Conservation (phyloP, 2,329 filamentous ascomycete species). For the Bipolaris cookei region DNA sequence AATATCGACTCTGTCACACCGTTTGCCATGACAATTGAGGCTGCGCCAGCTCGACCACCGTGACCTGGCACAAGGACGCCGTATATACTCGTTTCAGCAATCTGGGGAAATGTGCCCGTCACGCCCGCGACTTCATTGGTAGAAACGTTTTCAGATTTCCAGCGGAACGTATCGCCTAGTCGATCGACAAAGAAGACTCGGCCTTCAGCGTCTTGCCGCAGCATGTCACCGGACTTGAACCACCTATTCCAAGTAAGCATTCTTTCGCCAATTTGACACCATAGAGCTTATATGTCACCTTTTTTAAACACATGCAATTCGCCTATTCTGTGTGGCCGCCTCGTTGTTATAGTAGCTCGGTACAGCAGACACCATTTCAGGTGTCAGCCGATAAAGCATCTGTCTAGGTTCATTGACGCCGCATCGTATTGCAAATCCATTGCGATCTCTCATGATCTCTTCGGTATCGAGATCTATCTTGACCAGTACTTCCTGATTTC, state of each 20-base stretch:
- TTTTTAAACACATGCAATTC: conserved; percentile 46
- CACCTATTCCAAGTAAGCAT: conserved; percentile 29
- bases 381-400: conserved; percentile 42
- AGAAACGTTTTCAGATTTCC: conserved; percentile 56
- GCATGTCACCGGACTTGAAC: conserved; percentile 50
- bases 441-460: conserved; percentile 45
- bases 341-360: conserved; percentile 48
- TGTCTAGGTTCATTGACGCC: conserved; percentile 45
- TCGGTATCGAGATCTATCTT: conserved; percentile 50
- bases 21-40: conserved; percentile 49
- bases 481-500: conserved; percentile 40
- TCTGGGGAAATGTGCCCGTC: conserved; percentile 49
- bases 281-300: conserved; percentile 45
- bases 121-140: conserved; percentile 55
- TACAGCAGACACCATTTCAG: conserved; percentile 27
- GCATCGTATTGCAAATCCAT: conserved; percentile 45
- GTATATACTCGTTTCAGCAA: conserved; percentile 55
- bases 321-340: conserved; percentile 37
- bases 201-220: conserved; percentile 44
- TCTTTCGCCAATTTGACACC: neutral
- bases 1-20: conserved; percentile 39
- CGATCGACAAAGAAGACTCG: conserved; percentile 50
- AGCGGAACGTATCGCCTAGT: conserved; percentile 50
- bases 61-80: conserved; percentile 53
- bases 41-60: conserved; percentile 55